Conservation (phyloP, 2,329 filamentous ascomycete species). For the Cladophialophora immunda region DNA sequence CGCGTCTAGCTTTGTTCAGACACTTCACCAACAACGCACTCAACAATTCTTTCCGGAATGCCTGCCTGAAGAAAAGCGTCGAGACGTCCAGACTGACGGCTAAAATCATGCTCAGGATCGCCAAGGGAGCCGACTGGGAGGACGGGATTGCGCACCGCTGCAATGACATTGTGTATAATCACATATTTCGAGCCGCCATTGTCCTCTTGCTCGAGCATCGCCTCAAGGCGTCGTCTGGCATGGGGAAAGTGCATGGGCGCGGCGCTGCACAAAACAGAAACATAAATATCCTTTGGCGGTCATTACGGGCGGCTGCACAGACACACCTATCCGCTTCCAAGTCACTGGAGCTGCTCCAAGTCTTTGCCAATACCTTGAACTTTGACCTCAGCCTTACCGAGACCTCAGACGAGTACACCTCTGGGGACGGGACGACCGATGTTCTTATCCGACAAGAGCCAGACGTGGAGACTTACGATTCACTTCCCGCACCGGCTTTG, state of each 20-base stretch:
- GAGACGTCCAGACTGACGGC: neutral
- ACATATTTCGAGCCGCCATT: constrained; percentile 1
- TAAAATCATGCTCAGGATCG: neutral
- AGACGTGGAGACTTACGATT: no score
- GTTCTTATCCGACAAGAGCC: no score
- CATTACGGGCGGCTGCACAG: neutral
- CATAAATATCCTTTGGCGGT: neutral
- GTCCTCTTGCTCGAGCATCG: no score
- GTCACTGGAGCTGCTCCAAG: constrained; percentile 1
- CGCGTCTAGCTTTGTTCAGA: neutral
- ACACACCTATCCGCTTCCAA: neutral
- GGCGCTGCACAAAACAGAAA: no score
- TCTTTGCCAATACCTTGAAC: constrained; percentile 1
- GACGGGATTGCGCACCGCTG: neutral
- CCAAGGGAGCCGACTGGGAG: neutral
- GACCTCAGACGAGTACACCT: neutral
- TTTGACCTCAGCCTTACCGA: constrained; percentile 15
- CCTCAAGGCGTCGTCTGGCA: no score
- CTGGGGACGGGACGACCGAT: no score
- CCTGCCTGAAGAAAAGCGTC: neutral
- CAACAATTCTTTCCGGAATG: constrained; percentile 5
- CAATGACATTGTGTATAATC: constrained; percentile 1
- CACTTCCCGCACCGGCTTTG: no score
- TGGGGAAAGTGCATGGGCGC: no score
- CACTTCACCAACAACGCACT: constrained; percentile 4